Evolutionary conservation across 2,329 filamentous ascomycete genomes (phyloP), one percentile per base, ranked within the genome.

Genomic region (Ambrosiella cleistominuta): DNA sequence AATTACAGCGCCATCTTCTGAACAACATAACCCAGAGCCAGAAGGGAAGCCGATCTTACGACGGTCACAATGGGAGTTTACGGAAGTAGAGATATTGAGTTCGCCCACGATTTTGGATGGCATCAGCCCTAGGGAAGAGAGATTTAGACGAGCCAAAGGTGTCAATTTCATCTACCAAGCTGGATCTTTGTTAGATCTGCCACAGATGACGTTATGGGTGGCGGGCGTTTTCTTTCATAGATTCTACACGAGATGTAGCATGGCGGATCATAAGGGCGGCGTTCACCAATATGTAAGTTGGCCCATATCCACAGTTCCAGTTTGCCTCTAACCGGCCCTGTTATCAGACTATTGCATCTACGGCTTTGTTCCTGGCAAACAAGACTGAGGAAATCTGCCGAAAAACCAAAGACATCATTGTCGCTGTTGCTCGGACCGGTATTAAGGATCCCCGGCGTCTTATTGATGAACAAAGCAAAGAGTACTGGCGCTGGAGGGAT

Each of bases 401-500:
- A 54, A 95, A 95, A 71, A 95, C 95, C 64, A 94, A 88, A 66
- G 89, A 96, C 63, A 78, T 98, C 61, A 91, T 98, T 63, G 85
- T 96, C 38, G 88, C 90, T 1, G 93, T 95, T 65, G 93, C 89
- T 61, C 88, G 91, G 63, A 88, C 96, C 17, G 93, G 91, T 36
- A 89, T 96, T 70, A 97, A 98, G 72, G 91, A 97, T 64, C 77
- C 88, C 1, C 86, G 88, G 65, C 79, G 96, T 60, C 75, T 91
- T 57, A 87, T 97, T 56, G 93, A 98, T 67, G 93, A 97, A 70
- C 90, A 97, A 69, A 94, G 86, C 64, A 97, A 96, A 67, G 93
- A 98, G 67, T 98, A 93, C 68, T 98, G 93, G 93, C 82, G 86
- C 66, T 98, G 93, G 93, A 81, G 89, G 61, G 93, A 98, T 67